Evolutionary conservation across 805 yeast genomes (phyloP), one percentile per base, ranked within the genome.

Genomic region (Geotrichum ghanense): DNA sequence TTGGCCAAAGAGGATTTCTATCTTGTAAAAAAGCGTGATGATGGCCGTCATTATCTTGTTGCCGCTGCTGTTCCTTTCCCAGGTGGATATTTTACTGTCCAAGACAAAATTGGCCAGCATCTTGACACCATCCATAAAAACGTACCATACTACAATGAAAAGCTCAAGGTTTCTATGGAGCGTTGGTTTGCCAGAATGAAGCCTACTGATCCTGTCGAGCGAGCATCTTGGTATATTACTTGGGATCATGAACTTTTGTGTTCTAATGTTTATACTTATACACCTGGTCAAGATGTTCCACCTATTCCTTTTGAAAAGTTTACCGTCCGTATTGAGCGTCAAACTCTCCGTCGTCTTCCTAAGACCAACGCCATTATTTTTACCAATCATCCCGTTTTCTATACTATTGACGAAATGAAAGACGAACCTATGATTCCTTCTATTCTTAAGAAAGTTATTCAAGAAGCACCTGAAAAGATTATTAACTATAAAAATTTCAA

Each of bases 31-130:
- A 73, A 78, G 55, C 72, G 76, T 50, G 72, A 67, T 0, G 74
- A 76, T 52, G 83, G 77, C 1, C 55, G 58, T 41, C 87, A 81
- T 60, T 78, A 81, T 59, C 65, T 81, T 46, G 73, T 71, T 31
- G 89, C 85, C 1, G 87, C 83, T 3, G 86, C 82, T 1, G 88
- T 81, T 34, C 86, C 87, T 3, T 81, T 81, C 60, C 87, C 88
- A 2, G 89, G 89, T 43, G 88, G 88, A 3, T 75, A 81, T 1
- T 81, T 82, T 62, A 81, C 81, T 47, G 75, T 81, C 46, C 60
- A 68, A 53, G 57, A 71, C 48, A 81, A 81, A 53, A 53, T 82
- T 42, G 88, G 88, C 19, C 72, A 70, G 55, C 73, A 72, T 45
- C 61, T 81, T 43, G 86, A 81, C 60, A 66, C 70, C 10, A 82